Percentiles rank a stretch among this genome's conserved stretches.
phyloP scores from a whole-genome alignment of 805 yeast species.

The Ogataea wickerhamii region DNA sequence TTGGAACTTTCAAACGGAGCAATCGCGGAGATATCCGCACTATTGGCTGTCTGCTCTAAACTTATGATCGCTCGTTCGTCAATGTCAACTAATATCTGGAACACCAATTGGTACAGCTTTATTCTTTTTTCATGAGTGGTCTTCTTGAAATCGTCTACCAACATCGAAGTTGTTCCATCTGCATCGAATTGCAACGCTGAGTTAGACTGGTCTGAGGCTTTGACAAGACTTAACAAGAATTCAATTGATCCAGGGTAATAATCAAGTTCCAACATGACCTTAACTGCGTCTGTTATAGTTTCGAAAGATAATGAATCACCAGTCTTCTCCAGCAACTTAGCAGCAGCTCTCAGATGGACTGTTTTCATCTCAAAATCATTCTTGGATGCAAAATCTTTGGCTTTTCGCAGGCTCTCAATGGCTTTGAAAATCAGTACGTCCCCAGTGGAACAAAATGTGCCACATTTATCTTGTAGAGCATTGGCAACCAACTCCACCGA shows the following conservation, averaged over 20 bases:
- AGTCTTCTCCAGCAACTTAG: slow-evolving; percentile 71
- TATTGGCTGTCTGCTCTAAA: slow-evolving; percentile 28
- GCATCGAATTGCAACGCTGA: slow-evolving; percentile 53
- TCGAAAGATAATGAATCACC: slow-evolving; percentile 75
- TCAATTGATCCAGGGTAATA: slow-evolving; percentile 84
- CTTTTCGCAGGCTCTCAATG: slow-evolving; percentile 83
- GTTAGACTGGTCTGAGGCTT: slow-evolving; percentile 59
- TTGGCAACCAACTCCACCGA: slow-evolving; percentile 88
- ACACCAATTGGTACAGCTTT: slow-evolving; percentile 67
- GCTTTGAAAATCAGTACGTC: slow-evolving; percentile 95
- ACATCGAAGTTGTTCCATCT: slow-evolving; percentile 28
- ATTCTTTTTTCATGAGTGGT: slow-evolving; percentile 49
- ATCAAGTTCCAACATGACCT: slow-evolving; percentile 71
- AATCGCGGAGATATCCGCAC: slow-evolving; percentile 10
- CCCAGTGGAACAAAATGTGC: slow-evolving; percentile 88
- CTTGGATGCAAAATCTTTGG: slow-evolving; percentile 66
- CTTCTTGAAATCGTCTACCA: slow-evolving; percentile 48
- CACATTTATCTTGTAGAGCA: slow-evolving; percentile 87
- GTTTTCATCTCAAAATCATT: slow-evolving; percentile 69
- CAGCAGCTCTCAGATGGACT: slow-evolving; percentile 68
- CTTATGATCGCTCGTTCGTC: slow-evolving; percentile 57
- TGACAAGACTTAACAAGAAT: slow-evolving; percentile 73
- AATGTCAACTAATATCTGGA: slow-evolving; percentile 67
- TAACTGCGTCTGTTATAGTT: slow-evolving; percentile 74
- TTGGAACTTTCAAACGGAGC: slow-evolving; percentile 12